Percentiles rank a stretch among this genome's conserved stretches.
Evolutionary conservation across 1,284 basidiomycete species (phyloP).

Genomic region (Ustilago hordei): DNA sequence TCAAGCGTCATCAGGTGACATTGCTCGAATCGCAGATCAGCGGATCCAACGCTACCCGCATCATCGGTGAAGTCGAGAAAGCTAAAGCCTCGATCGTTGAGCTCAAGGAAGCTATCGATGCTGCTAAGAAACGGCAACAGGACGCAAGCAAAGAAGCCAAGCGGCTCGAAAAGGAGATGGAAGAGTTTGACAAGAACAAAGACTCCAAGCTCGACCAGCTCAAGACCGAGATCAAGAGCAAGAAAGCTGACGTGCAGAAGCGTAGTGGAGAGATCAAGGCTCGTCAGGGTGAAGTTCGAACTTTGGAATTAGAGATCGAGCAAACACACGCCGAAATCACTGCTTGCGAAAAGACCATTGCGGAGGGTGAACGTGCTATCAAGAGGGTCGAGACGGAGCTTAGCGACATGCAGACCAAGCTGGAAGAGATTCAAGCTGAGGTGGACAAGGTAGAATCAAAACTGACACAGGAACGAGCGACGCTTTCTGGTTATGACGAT

Average conservation of each 20-base stretch:
- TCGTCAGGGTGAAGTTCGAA: conserved; percentile 88
- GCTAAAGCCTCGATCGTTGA: conserved; percentile 78
- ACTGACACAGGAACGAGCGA: conserved; percentile 84
- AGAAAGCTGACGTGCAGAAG: conserved; percentile 84
- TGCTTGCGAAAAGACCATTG: conserved; percentile 75
- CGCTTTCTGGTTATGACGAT: conserved; percentile 85
- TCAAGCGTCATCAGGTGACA: conserved; percentile 87
- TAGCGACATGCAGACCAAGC: conserved; percentile 74
- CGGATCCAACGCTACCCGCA: conserved; percentile 85
- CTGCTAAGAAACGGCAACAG: conserved; percentile 81
- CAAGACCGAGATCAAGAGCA: conserved; percentile 81
- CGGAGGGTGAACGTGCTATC: conserved; percentile 76
- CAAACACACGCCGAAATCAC: conserved; percentile 86
- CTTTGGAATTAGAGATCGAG: conserved; percentile 86
- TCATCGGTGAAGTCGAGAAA: conserved; percentile 83
- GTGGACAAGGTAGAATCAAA: conserved; percentile 78
- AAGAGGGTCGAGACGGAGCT: conserved; percentile 78
- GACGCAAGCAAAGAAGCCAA: conserved; percentile 81
- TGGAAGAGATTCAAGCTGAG: conserved; percentile 76
- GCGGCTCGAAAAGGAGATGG: conserved; percentile 94
- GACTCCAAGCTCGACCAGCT: conserved; percentile 95
- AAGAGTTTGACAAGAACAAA: conserved; percentile 97
- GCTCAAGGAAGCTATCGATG: conserved; percentile 77
- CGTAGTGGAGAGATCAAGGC: conserved; percentile 84
- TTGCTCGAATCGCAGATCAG: conserved; percentile 87